phyloP scores from a whole-genome alignment of 192 early-diverging fungal genomes.

The Backusella westeae region DNA sequence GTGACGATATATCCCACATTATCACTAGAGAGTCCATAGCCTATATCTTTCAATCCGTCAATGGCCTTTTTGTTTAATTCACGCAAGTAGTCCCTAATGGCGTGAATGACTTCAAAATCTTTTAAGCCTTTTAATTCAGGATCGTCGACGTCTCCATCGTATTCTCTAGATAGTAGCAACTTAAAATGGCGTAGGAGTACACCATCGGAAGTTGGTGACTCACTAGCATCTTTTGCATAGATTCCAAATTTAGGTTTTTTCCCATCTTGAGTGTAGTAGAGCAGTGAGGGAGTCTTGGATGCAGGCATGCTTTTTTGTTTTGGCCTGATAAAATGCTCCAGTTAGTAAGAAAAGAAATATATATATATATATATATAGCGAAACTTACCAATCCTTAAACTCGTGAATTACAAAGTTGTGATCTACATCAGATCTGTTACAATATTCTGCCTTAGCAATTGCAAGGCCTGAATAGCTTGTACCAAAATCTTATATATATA shows the following conservation, averaged over 20 bases:
- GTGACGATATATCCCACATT: not conserved
- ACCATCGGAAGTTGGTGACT: not conserved
- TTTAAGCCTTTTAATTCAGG: not conserved
- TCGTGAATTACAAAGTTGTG: not conserved
- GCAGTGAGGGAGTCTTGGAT: not conserved
- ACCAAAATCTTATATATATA: not conserved
- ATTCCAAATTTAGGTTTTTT: not conserved
- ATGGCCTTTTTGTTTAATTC: not conserved
- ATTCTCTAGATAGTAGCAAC: not conserved
- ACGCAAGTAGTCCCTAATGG: not conserved
- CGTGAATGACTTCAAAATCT: not conserved
- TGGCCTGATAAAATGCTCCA: not conserved
- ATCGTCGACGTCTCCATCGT: not conserved
- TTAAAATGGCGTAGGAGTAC: not conserved
- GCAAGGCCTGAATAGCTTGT: not conserved
- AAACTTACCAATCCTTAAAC: not conserved
- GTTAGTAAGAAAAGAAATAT: not conserved
- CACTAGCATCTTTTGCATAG: not conserved
- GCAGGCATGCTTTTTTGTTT: not conserved
- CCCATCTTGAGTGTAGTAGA: not conserved
- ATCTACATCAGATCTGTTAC: not conserved
- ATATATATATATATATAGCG: not conserved
- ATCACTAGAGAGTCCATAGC: no score
- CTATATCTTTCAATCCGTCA: not conserved
- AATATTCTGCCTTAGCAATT: not conserved